A percentile compares a stretch with the other conserved stretches of the same genome.
These are phyloP conservation scores for Melocanna baccifera DNA, from an alignment of 176 grass and related monocot species.

Conservation along the genomic window DNA sequence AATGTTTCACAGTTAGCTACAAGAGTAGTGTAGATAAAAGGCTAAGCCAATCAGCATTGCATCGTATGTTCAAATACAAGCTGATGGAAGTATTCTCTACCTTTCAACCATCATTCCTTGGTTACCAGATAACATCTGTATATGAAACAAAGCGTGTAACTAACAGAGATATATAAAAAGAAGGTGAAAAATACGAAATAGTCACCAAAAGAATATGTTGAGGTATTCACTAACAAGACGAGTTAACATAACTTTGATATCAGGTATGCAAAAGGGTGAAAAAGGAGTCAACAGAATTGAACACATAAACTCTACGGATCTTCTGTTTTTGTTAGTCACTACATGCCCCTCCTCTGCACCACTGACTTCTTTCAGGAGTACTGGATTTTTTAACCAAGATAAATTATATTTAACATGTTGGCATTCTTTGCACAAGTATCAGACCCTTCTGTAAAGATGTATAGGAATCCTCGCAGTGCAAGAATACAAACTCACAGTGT, in stretches of 20 bases:
- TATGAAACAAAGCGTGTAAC: constrained; percentile 35
- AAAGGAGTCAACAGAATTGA: not conserved
- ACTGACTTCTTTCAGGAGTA: not conserved
- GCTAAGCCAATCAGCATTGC: not conserved
- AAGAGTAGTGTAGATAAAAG: not conserved
- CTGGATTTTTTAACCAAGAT: not conserved
- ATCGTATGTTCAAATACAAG: constrained; percentile 11
- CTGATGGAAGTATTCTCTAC: constrained; percentile 28
- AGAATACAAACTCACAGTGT: not conserved
- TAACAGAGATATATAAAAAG: not conserved
- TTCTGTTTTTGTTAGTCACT: not conserved
- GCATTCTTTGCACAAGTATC: not conserved
- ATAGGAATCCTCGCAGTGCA: not conserved
- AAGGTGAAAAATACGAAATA: not conserved
- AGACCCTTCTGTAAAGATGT: not conserved
- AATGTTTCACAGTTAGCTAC: not conserved
- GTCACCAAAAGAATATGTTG: not conserved
- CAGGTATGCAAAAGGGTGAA: not conserved
- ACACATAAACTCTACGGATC: not conserved
- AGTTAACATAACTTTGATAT: not conserved
- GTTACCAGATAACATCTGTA: constrained; percentile 50
- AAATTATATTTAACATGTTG: not conserved
- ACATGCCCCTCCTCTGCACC: not conserved
- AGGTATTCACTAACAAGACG: not conserved
- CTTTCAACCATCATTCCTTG: constrained; percentile 47